Evolutionary conservation across 1,139 yeast species (phyloP), one percentile per base, ranked within the genome.

Genomic region (Scheffersomyces cryptocercus): DNA sequence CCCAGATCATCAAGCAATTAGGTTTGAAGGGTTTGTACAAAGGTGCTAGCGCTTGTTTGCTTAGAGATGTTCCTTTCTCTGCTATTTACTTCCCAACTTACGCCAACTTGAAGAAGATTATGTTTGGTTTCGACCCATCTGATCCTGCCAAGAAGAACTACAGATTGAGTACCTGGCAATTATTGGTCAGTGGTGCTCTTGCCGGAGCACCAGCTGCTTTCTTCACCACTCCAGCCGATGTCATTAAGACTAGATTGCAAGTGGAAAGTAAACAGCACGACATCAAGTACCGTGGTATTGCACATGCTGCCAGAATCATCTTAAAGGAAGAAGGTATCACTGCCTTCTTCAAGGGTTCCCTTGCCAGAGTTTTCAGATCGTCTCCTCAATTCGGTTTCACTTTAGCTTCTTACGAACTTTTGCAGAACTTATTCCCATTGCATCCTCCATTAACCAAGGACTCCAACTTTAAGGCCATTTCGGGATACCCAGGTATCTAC

Each of bases 121-220:
- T 88, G 55, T 91, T 90, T 66, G 82, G 87, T 45, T 93, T 87
- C 61, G 96, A 93, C 55, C 96, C 97, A 5, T 31, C 35, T 5
- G 60, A 61, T 42, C 76, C 72, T 56, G 67, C 74, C 14, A 67
- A 68, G 46, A 75, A 73, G 55, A 73, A 77, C 53, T 77, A 73
- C 43, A 69, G 75, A 48, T 78, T 93, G 49, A 82, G 82, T 50
- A 81, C 96, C 24, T 84, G 91, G 85, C 96, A 93, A 66, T 73
- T 93, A 55, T 79, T 93, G 51, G 65, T 81, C 13, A 82, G 96
- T 50, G 99, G 99, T 67, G 98, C 97, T 10, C 66, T 91, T 55
- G 98, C 99, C 15, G 99, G 99, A 63, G 90, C 95, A 70, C 99
- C 99, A 10, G 95, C 98, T 32, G 99, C 99, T 5, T 91, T 87